Evolutionary conservation across 352 stramenopile species (phyloP), one percentile per base, ranked within the genome.

Genomic region (Pythium brachiatum): DNA sequence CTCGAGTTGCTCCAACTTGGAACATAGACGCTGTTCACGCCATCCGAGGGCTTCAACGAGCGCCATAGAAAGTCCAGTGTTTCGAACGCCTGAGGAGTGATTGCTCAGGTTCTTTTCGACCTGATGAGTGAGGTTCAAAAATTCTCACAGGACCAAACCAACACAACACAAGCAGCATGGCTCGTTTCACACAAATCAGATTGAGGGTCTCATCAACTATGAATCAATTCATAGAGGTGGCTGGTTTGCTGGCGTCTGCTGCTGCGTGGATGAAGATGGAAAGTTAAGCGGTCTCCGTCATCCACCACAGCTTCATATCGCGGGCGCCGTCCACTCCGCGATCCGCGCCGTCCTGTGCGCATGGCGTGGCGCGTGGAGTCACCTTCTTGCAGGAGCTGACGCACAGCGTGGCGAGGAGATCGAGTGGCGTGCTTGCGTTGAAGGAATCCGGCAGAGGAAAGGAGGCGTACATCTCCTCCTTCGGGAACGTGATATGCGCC

Each of bases 141-240:
- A 34, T 20, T 52, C 25, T 52, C 44, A 52, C 44, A 52, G 44
- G 44, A 34, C 2, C 3, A 21, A 3, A 3, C 44, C 27, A 31
- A 25, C 3, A 52, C 18, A 32, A 16, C 13, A 52, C 44, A 52
- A 18, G 5, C n/a, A 52, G 23, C 7, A 34, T 34, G 25, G 23
- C 25, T 52, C 3, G 21, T 29, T n/a, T 50, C 44, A 32, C 20
- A 5, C 41, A 52, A 52, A 31, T 34, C 44, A 52, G 44, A 52
- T 52, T 52, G 13, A n/a, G 4, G 23, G 25, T 52, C 44, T 52
- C 44, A 52, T 34, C 44, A 34, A 52, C 44, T 34, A 52, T 34
- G 44, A 52, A 52, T 52, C 13, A 34, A n/a, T 21, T 52, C 44
- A 52, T 52, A 52, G 44, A 34, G 44, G 44, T 52, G 44, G 44